Evolutionary conservation across 2,329 filamentous ascomycete genomes (phyloP), one percentile per base, ranked within the genome.

Genomic region (Gaeumannomyces sp.): DNA sequence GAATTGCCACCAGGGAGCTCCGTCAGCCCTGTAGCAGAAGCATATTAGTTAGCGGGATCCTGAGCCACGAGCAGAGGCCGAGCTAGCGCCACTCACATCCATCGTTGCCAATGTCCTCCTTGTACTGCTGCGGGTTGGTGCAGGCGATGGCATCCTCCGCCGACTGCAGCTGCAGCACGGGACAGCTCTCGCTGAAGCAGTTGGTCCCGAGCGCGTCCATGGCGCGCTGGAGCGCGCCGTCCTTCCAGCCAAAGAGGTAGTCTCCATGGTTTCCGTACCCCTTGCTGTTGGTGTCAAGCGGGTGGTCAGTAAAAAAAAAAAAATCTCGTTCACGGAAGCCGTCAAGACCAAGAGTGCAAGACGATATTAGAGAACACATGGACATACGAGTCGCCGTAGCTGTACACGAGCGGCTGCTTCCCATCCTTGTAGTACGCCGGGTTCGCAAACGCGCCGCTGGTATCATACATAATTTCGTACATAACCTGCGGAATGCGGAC

Each of bases 211-310:
- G 57, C 14, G 59, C 62, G 35, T 66, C 65, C 65, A 66, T 66
- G 27, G 45, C 65, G 10, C 65, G 65, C 62, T 66, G 65, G n/a
- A 66, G 65, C 22, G 65, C 59, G 29, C 60, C 65, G 56, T 57
- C 65, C 56, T 61, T 60, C 65, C 65, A 66, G 60, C 65, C 65
- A 29, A 66, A 66, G 33, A 66, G 45, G 63, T 66, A 66, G 63
- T 66, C 65, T 58, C 65, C 65, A 59, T 66, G 65, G n/a, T 56
- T 33, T 38, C 65, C 65, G 63, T 64, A 61, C 35, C 65, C 65
- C 53, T 59, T 65, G 25, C 61, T 65, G 64, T 60, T 28, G 58
- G 28, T 60, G 13, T 29, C 33, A 4, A 11, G 25, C 25, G 27
- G 19, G 3, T 11, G 11, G n/a, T 11, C 38, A 27, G n/a, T 28